A percentile compares a stretch with the other conserved stretches of the same genome.
phyloP scores from a whole-genome alignment of 768 basidiomycete genomes.

The Mycena crocata region DNA sequence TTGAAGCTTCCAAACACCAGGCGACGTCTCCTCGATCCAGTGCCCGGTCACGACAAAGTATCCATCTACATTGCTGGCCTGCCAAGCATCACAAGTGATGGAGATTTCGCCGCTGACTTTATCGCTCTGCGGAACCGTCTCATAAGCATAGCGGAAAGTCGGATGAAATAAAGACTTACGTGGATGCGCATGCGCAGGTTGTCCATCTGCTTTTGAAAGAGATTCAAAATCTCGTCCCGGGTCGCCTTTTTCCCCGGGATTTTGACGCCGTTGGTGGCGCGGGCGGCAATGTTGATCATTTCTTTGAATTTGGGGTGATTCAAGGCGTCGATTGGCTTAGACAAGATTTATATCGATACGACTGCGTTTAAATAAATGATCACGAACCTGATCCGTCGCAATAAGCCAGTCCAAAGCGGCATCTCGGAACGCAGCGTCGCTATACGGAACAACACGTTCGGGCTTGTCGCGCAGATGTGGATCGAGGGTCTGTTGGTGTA shows the following conservation, averaged over 20 bases:
- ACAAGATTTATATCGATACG: no score
- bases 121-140: background rate
- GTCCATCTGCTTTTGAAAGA: background rate
- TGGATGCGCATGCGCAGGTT: background rate
- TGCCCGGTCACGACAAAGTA: slow-evolving; percentile 54
- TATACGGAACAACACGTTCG: background rate
- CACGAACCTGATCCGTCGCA: no score
- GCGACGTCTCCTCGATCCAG: slow-evolving; percentile 48
- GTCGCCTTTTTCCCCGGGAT: slow-evolving; percentile 33
- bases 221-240: background rate
- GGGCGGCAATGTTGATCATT: no score
- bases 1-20: slow-evolving; percentile 40
- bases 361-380: no score
- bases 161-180: background rate
- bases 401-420: no score
- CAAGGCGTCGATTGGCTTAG: no score
- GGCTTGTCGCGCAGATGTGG: background rate
- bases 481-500: slow-evolving; percentile 3
- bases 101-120: slow-evolving; percentile 37
- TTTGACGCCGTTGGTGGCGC: no score
- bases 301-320: no score
- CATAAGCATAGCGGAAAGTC: background rate
- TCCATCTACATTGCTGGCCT: slow-evolving; percentile 47
- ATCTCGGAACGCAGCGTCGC: no score
- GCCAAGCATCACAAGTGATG: slow-evolving; percentile 54